Conservation (phyloP, 2,329 filamentous ascomycete genomes). For the Monilinia fructigena region DNA sequence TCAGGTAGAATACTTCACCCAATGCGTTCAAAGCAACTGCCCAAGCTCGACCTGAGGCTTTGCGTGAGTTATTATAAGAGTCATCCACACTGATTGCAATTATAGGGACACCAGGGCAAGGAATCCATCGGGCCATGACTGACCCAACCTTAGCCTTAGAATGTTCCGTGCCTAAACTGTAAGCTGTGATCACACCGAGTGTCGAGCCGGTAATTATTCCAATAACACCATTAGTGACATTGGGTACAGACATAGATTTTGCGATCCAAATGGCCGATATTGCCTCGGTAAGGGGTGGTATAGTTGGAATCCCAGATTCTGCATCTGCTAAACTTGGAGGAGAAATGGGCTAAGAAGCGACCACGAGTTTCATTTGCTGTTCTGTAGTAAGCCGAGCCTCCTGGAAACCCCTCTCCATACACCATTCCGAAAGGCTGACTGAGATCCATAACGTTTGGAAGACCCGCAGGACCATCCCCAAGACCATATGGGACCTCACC, state of each 20-base stretch:
- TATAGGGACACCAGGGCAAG: slow-evolving; percentile 91
- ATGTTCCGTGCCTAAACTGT: slow-evolving; percentile 60
- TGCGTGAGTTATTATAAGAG: slow-evolving; percentile 69
- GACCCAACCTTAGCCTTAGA: slow-evolving; percentile 68
- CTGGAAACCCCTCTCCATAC: slow-evolving; percentile 82
- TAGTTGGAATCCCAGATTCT: slow-evolving; percentile 71
- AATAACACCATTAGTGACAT: slow-evolving; percentile 71
- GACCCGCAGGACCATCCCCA: slow-evolving; percentile 73
- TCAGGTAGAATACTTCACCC: slow-evolving; percentile 86
- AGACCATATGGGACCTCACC: slow-evolving; percentile 74
- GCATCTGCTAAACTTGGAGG: slow-evolving; percentile 61
- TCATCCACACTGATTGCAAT: slow-evolving; percentile 82
- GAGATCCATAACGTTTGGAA: slow-evolving; percentile 86
- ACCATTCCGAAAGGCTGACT: slow-evolving; percentile 82
- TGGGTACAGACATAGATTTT: slow-evolving; percentile 71
- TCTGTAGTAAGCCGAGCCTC: slow-evolving; percentile 77
- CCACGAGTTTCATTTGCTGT: slow-evolving; percentile 72
- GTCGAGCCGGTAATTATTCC: slow-evolving; percentile 84
- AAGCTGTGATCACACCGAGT: slow-evolving; percentile 77
- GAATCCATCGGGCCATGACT: slow-evolving; percentile 81
- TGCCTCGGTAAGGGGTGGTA: slow-evolving; percentile 67
- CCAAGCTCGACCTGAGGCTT: slow-evolving; percentile 72
- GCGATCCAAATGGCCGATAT: slow-evolving; percentile 86
- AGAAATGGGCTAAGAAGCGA: slow-evolving; percentile 66
- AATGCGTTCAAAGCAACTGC: slow-evolving; percentile 91